Evolutionary conservation across 352 stramenopile genomes (phyloP).

Genomic region (Phytophthora uliginosa): DNA sequence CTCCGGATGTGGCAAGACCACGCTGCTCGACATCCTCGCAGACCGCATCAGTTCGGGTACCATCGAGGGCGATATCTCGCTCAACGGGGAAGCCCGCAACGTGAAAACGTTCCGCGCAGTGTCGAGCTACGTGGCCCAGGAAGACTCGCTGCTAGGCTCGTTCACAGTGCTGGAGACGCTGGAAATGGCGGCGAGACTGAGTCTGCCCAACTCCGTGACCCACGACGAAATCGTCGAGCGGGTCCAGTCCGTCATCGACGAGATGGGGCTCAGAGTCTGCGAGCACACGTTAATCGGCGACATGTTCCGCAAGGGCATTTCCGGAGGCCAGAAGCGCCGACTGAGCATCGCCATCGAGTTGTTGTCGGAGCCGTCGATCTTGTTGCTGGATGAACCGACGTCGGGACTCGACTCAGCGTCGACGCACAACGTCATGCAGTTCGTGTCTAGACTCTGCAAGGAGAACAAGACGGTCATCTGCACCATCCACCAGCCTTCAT

Average conservation of each 20-base stretch:
- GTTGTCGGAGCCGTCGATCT: conserved; percentile 93
- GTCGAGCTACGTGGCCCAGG: conserved; percentile 70
- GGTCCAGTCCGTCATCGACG: conserved; percentile 69
- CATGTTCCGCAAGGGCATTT: conserved; percentile 88
- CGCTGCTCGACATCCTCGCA: conserved; percentile 72
- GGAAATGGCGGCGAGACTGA: conserved; percentile 67
- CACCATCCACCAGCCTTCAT: conserved; percentile 89
- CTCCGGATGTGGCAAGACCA: conserved; percentile 71
- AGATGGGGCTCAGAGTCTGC: conserved; percentile 72
- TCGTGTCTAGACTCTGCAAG: conserved; percentile 51
- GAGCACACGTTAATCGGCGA: conserved; percentile 78
- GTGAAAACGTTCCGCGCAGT: conserved; percentile 51
- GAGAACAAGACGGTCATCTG: conserved; percentile 86
- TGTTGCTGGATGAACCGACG: conserved; percentile 97
- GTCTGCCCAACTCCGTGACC: conserved; percentile 47
- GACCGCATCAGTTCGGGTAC: conserved; percentile 45
- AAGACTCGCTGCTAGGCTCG: conserved; percentile 64
- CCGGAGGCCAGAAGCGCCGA: conserved; percentile 90
- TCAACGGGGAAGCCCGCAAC: conserved; percentile 57
- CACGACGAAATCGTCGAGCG: conserved; percentile 51
- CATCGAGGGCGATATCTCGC: conserved; percentile 49
- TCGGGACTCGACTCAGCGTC: conserved; percentile 93
- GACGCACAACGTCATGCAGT: conserved; percentile 90
- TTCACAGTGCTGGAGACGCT: conserved; percentile 80
- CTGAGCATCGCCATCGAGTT: conserved; percentile 96